Percentiles rank a stretch among this genome's conserved stretches.
Evolutionary conservation across 1,284 basidiomycete species (phyloP).

Genomic region (Entoloma clypeatum): DNA sequence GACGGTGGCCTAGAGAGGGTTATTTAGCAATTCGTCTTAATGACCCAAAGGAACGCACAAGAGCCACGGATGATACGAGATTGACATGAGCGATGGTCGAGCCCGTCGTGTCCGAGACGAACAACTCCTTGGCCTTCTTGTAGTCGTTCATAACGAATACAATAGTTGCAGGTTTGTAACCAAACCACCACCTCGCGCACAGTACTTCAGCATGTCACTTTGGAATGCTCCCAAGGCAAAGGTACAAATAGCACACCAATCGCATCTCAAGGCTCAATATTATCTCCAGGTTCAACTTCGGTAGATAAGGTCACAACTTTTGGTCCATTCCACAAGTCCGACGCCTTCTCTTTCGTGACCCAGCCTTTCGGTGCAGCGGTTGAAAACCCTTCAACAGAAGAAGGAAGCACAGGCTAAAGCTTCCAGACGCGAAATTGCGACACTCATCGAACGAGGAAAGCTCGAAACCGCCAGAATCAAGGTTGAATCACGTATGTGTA

Average conservation of each 20-base stretch:
- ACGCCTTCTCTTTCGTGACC: conserved; percentile 7
- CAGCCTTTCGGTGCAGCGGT: conserved; percentile 87
- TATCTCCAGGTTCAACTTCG: conserved; percentile 58
- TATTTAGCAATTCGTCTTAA: neutral
- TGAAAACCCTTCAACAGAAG: conserved; percentile 90
- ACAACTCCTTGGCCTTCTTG: conserved; percentile 84
- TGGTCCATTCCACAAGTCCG: conserved; percentile 1
- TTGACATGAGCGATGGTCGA: conserved; percentile 77
- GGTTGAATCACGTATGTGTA: conserved; percentile 67
- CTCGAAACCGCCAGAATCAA: conserved; percentile 82
- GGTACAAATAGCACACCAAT: conserved; percentile 32
- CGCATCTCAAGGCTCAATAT: conserved; percentile 5
- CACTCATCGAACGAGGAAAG: conserved; percentile 75
- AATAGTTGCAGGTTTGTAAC: neutral
- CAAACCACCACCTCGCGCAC: neutral
- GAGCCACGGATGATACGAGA: conserved; percentile 62
- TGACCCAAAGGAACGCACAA: conserved; percentile 50
- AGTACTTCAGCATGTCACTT: conserved; percentile 39
- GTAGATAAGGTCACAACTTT: conserved; percentile 32
- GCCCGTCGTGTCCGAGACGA: conserved; percentile 79
- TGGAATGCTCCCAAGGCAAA: conserved; percentile 76
- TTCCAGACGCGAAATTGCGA: conserved; percentile 74
- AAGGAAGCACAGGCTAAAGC: conserved; percentile 89
- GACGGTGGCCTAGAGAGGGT: conserved; percentile 59
- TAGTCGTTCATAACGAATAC: conserved; percentile 40